A percentile compares a stretch with the other conserved stretches of the same genome.
Evolutionary conservation across 2,329 filamentous ascomycete species (phyloP).

Genomic region (Colletotrichum sp.): DNA sequence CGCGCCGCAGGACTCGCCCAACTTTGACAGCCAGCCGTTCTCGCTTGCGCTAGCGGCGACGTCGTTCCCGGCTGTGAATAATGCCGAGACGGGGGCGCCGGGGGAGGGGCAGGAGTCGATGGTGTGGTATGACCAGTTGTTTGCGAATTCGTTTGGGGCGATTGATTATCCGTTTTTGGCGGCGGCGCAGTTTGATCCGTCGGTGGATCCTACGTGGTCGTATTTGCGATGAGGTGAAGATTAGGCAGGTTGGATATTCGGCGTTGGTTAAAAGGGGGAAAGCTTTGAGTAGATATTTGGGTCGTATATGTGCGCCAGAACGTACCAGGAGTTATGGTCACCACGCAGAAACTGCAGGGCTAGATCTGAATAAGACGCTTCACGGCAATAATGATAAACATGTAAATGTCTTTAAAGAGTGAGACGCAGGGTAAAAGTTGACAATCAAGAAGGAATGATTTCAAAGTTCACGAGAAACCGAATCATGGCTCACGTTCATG

Average conservation of each 20-base stretch:
- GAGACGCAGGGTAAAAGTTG: neutral
- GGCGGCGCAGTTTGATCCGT: constrained; percentile 35
- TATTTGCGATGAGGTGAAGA: constrained; percentile 24
- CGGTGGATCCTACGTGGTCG: constrained; percentile 35
- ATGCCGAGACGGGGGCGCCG: neutral
- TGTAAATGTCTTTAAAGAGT: neutral
- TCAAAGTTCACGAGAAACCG: neutral
- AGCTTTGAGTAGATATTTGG: neutral
- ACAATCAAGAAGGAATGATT: neutral
- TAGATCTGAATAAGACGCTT: neutral
- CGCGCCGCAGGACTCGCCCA: neutral
- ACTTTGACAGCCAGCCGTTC: neutral
- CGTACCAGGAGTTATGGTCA: neutral
- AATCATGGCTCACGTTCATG: neutral
- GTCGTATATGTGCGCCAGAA: too few relatives aligned
- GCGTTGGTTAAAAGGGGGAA: neutral
- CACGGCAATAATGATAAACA: neutral
- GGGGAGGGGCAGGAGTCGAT: constrained; percentile 36
- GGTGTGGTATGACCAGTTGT: constrained; percentile 38
- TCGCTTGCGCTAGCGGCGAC: neutral
- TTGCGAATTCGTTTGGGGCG: constrained; percentile 36
- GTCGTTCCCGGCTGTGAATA: neutral
- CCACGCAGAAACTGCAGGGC: too few relatives aligned
- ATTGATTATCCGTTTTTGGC: constrained; percentile 37
- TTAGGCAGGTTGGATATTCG: neutral